A percentile compares a stretch with the other conserved stretches of the same genome.
Evolutionary conservation across 345 rosid species (phyloP).

Genomic region (Arabidopsis arenosa): DNA sequence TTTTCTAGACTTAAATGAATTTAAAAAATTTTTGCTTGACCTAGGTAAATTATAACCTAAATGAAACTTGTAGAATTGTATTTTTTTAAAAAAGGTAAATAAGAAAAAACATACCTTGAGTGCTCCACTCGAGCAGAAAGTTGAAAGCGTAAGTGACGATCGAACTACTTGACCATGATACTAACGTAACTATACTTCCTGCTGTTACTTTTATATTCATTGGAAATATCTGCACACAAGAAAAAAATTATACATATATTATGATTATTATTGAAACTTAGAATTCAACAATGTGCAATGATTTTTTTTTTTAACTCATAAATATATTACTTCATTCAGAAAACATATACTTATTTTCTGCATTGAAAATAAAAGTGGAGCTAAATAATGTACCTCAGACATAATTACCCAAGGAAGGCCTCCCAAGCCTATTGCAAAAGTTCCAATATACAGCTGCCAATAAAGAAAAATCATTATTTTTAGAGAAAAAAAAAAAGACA

Average conservation of each 20-base stretch:
- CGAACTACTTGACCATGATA: conserved; percentile 48
- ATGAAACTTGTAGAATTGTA: too few relatives aligned
- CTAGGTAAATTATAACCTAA: not conserved
- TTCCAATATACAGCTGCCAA: conserved; percentile 37
- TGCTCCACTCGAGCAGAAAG: conserved; percentile 55
- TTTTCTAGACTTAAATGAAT: too few relatives aligned
- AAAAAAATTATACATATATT: not conserved
- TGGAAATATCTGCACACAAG: conserved; percentile 55
- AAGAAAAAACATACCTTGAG: conserved; percentile 37
- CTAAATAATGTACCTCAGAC: conserved; percentile 50
- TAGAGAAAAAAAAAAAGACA: not conserved
- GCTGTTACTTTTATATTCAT: conserved; percentile 55
- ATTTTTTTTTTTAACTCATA: too few relatives aligned
- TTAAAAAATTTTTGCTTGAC: too few relatives aligned
- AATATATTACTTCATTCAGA: not conserved
- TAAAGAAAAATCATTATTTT: not conserved
- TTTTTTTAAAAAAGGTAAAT: too few relatives aligned
- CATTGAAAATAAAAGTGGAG: not conserved
- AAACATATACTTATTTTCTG: not conserved
- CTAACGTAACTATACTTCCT: conserved; percentile 55
- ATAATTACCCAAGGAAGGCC: conserved; percentile 49
- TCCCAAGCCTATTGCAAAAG: conserved; percentile 50
- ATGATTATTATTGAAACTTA: too few relatives aligned
- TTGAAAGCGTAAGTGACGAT: conserved; percentile 53
- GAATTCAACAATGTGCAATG: too few relatives aligned